Base-by-base conservation (phyloP, 768 basidiomycete genomes). In the Hygrocybe punicea region DNA sequence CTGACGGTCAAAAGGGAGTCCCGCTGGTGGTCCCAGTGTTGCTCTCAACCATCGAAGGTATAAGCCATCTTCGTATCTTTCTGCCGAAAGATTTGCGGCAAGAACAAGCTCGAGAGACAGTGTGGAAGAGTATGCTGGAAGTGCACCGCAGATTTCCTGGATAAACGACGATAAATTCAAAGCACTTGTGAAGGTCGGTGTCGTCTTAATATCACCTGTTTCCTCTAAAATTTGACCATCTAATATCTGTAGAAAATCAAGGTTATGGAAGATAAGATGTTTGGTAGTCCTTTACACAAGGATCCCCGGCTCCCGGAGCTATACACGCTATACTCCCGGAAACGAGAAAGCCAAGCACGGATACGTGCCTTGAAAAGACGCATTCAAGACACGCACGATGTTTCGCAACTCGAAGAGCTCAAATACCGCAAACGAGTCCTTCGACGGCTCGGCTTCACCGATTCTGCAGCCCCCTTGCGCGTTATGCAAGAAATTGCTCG, bases 401-500 rank as follows among this genome's bases (percentile, higher is more conserved):
- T 99, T 8, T 75, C 98, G 40, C 96, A 98, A 69, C 81, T 98
- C 51, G 97, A 98, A 70, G 97, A 99, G 70, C 86, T 99, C 66
- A 96, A 95, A 72, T 87, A 85, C 63, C 81, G 97, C 56, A 98
- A 98, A 72, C 91, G 96, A 21, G 95, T 97, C 0, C 80, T 98
- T 24, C 83, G 97, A 35, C 83, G 97, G 34, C 75, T 99, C 6
- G 95, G 89, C 0, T 98, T 98, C 77, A 95, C 93, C 2, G 87
- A 82, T 13, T 69, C 85, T 19, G 92, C 93, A 0, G 87, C 89
- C 0, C 97, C 96, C 2, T 73, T 99, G 25, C 86, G 97, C 0
- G 84, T 91, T 17, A 93, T 98, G 88, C 96, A 98, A 73, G 97
- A 99, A 69, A 84, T 91, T 39, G 96, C 97, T 0, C 77, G 93